Evolutionary conservation across 805 yeast species (phyloP).

Genomic region (Wickerhamiella azymoides): DNA sequence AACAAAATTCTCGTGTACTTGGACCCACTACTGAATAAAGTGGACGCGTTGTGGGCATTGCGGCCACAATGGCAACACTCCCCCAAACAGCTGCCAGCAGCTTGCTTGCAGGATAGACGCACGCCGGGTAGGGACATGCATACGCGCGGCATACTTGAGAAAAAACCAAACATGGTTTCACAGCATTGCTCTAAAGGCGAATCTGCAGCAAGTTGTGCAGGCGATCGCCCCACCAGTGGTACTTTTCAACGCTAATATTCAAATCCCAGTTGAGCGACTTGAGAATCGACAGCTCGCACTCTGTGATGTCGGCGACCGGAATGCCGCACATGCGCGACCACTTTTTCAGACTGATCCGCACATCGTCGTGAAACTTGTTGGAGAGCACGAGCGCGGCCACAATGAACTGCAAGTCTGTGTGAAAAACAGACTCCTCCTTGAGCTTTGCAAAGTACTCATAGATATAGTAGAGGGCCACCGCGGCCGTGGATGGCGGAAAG

Average conservation of each 20-base stretch:
- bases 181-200: too few species aligned
- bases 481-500: neutral
- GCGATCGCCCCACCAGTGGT: conserved; percentile 4
- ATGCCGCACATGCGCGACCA: conserved; percentile 3
- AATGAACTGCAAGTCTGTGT: neutral
- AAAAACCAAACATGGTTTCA: too few species aligned
- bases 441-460: neutral
- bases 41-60: too few species aligned
- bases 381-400: neutral
- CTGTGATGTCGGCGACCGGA: neutral
- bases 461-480: conserved; percentile 1
- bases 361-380: conserved; percentile 7
- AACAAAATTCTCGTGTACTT: too few species aligned
- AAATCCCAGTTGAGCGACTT: neutral
- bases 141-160: neutral
- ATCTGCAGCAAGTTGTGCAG: neutral
- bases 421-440: neutral
- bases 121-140: neutral
- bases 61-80: too few species aligned
- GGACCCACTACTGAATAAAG: too few species aligned
- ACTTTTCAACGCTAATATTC: neutral
- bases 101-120: neutral
- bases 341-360: neutral
- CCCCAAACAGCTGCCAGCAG: neutral
- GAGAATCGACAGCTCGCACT: conserved; percentile 1